Evolutionary conservation across 306 rosid species (phyloP), one percentile per base, ranked within the genome.

Genomic region (Prunus kanzakura): DNA sequence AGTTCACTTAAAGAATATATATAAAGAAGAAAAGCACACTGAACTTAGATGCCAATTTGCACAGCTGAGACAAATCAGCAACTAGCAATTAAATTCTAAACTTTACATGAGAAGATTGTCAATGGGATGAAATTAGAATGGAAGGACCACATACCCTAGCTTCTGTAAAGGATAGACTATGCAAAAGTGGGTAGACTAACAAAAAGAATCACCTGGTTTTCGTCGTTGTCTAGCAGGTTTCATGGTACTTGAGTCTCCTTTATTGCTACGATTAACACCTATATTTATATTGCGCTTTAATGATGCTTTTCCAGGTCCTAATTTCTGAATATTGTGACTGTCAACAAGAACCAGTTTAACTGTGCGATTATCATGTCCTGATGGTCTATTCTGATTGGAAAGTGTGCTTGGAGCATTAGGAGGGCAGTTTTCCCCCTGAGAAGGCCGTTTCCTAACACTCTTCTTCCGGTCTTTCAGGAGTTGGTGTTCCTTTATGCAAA

Each of bases 391-490:
- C 84, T 90, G 98, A 87, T 86, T 90, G 67, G 96, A 71, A 67
- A 84, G 78, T 13, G 80, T 64, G 62, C 61, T 88, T 50, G 89
- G 63, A 65, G 76, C 61, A 72, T 89, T 55, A 82, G 88, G 85
- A 78, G 89, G 87, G 82, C 82, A 79, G 79, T 86, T 89, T 45
- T 85, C 93, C 30, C 91, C 98, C 64, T 77, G 96, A 74, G 82
- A 75, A 41, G 96, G 85, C 72, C 91, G 89, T 87, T 88, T 95
- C 82, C 87, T 85, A 13, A 90, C 89, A 77, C 71, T 92, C 88
- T 95, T 95, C 85, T 91, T 95, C 76, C 97, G 86, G 84, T 95
- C 98, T 87, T 90, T 95, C 78, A 90, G 65, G 73, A 95, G 97
- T 95, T 92, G 98, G 83, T 89, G 98, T 85, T 95, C 98, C 98